A percentile compares a stretch with the other conserved stretches of the same genome.
These are phyloP conservation scores for Chlamydomonas reinhardtii DNA, from an alignment of 163 green algal genomes.

Conservation along the genomic window DNA sequence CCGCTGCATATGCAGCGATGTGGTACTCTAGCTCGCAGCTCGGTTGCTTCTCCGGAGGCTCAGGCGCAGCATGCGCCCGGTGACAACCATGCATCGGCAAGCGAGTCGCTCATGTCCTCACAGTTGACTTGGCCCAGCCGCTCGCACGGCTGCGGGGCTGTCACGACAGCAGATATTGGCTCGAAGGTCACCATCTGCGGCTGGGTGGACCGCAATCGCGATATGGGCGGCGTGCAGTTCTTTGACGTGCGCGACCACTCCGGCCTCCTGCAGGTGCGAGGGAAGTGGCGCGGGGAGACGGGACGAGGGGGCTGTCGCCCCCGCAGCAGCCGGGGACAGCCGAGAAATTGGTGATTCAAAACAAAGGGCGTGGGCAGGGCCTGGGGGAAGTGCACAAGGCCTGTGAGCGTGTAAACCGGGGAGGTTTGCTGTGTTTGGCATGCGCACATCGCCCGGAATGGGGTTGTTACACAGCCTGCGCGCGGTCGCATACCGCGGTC, in stretches of 20 bases:
- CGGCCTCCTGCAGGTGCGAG: slow-evolving; percentile 90
- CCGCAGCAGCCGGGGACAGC: too few species aligned
- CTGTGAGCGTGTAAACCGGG: too few species aligned
- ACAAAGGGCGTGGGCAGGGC: too few species aligned
- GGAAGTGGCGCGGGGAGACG: too few species aligned
- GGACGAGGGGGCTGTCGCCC: too few species aligned
- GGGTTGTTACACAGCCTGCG: too few species aligned
- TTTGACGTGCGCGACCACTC: slow-evolving; percentile 95
- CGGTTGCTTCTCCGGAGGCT: not conserved
- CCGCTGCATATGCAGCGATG: not conserved
- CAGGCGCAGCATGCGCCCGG: not conserved
- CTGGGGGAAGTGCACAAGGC: too few species aligned
- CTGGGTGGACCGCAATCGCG: slow-evolving; percentile 95
- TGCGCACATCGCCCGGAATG: too few species aligned
- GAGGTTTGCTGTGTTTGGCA: too few species aligned
- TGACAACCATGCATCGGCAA: not conserved
- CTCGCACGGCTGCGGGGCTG: slow-evolving; percentile 69
- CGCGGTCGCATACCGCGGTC: too few species aligned
- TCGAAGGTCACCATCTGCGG: slow-evolving; percentile 88
- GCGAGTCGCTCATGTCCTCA: slow-evolving; percentile 30
- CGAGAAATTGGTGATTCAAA: too few species aligned
- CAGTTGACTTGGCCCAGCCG: slow-evolving; percentile 66
- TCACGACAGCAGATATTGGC: slow-evolving; percentile 67
- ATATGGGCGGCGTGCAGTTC: slow-evolving; percentile 95
- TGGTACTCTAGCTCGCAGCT: not conserved